Percentiles rank a stretch among this genome's conserved stretches.
Evolutionary conservation across 2,329 filamentous ascomycete species (phyloP).

Genomic region (Orbilia oligospora): DNA sequence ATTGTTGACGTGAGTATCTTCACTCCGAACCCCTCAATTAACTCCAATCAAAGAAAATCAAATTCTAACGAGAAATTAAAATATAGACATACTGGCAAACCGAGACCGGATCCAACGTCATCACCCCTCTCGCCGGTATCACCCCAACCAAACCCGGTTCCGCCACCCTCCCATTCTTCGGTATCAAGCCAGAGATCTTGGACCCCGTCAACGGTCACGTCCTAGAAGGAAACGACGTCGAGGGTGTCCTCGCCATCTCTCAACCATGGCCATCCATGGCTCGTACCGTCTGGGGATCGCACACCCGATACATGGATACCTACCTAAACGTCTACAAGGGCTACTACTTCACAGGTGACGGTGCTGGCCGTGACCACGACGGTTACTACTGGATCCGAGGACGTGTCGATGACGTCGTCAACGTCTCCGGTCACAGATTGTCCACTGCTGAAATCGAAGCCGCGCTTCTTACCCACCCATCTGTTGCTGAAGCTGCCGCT

Average conservation of each 20-base stretch:
- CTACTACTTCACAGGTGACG: slow-evolving; percentile 96
- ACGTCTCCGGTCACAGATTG: slow-evolving; percentile 94
- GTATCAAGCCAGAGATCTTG: slow-evolving; percentile 96
- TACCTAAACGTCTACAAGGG: slow-evolving; percentile 98
- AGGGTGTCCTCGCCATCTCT: slow-evolving; percentile 97
- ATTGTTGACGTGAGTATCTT: slow-evolving; percentile 84
- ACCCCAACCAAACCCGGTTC: slow-evolving; percentile 97
- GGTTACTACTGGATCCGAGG: slow-evolving; percentile 99
- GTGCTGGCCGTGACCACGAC: slow-evolving; percentile 94
- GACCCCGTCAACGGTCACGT: slow-evolving; percentile 96
- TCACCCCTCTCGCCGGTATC: slow-evolving; percentile 90
- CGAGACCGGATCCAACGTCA: slow-evolving; percentile 96
- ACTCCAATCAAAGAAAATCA: neutral
- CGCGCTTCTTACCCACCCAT: slow-evolving; percentile 89
- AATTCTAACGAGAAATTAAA: slow-evolving; percentile 50
- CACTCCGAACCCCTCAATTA: slow-evolving; percentile 38
- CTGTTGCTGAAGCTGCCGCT: slow-evolving; percentile 93
- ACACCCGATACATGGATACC: slow-evolving; percentile 99
- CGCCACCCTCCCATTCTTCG: slow-evolving; percentile 97
- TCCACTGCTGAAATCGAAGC: slow-evolving; percentile 99
- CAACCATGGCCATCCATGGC: slow-evolving; percentile 99
- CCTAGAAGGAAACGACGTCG: slow-evolving; percentile 94
- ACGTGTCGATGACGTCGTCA: slow-evolving; percentile 98
- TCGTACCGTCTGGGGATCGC: slow-evolving; percentile 95
- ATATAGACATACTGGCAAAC: slow-evolving; percentile 98